These are phyloP conservation scores for Phytophthora foliorum DNA, from an alignment of 352 stramenopile genomes.

Conservation along the genomic window DNA sequence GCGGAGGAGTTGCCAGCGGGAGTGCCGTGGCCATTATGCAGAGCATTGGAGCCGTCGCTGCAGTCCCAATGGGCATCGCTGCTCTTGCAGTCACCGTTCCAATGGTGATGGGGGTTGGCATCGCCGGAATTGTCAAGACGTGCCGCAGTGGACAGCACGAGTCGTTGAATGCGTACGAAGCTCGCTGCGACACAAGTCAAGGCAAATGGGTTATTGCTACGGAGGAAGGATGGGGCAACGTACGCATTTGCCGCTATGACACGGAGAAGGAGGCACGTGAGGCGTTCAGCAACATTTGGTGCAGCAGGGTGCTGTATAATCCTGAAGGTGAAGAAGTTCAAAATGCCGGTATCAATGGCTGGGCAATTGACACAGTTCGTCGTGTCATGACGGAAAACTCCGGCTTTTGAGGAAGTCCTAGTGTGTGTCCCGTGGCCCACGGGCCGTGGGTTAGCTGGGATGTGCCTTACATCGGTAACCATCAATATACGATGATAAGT, in stretches of 20 bases:
- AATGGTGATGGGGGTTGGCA: not conserved
- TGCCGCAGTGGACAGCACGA: slow-evolving; percentile 33
- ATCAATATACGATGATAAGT: no score
- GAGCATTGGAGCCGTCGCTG: not conserved
- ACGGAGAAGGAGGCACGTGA: slow-evolving; percentile 17
- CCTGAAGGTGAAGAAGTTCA: slow-evolving; percentile 19
- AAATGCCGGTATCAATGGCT: slow-evolving; percentile 21
- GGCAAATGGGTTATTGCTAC: slow-evolving; percentile 34
- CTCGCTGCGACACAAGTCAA: not conserved
- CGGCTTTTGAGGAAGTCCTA: not conserved
- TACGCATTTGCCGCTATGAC: slow-evolving; percentile 30
- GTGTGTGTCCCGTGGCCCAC: no score
- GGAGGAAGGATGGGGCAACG: slow-evolving; percentile 33
- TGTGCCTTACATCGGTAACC: no score
- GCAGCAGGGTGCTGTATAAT: slow-evolving; percentile 31
- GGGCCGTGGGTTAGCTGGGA: no score
- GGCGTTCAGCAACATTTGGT: slow-evolving; percentile 29
- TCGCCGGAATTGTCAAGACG: slow-evolving; percentile 20
- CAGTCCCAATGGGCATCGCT: not conserved
- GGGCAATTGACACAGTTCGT: slow-evolving; percentile 26
- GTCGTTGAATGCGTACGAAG: slow-evolving; percentile 29
- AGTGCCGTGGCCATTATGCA: not conserved
- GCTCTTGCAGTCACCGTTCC: not conserved
- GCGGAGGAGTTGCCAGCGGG: not conserved
- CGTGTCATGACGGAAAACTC: slow-evolving; percentile 26